Conservation (phyloP, 495 filamentous ascomycete species). For the Trichoderma gamsii region DNA sequence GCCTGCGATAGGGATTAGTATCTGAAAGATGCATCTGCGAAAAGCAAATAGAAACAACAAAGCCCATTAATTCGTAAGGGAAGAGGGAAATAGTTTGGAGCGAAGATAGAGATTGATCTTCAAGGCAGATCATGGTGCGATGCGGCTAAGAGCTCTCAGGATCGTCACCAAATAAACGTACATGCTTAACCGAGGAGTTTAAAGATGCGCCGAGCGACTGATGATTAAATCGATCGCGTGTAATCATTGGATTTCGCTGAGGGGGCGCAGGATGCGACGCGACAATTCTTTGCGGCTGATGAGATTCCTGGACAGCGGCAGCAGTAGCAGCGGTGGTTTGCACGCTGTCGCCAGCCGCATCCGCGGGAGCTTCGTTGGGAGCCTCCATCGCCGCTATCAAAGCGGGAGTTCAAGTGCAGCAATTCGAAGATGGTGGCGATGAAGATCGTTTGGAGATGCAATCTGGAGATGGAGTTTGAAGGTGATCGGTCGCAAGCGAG, state of each 20-base stretch:
- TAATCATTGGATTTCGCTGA: conserved; percentile 3
- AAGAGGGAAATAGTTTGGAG: background rate
- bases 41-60: background rate
- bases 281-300: background rate
- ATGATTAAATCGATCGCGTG: conserved; percentile 36
- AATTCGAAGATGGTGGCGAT: background rate
- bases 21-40: background rate
- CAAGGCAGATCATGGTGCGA: background rate
- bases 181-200: conserved; percentile 42
- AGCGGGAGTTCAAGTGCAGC: background rate
- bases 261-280: conserved; percentile 8
- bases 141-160: background rate
- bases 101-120: background rate
- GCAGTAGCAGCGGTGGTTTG: background rate
- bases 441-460: background rate
- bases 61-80: background rate
- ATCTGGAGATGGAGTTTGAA: background rate
- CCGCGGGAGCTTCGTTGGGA: background rate
- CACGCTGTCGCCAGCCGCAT: background rate
- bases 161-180: conserved; percentile 34
- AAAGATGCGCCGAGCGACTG: conserved; percentile 39
- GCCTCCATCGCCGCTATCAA: conserved; percentile 13
- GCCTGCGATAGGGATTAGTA: conserved; percentile 47
- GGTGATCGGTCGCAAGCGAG: background rate
- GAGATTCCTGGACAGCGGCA: background rate